A percentile compares a stretch with the other conserved stretches of the same genome.
These are phyloP conservation scores for Phytophthora sansomeana DNA, from an alignment of 352 stramenopile genomes.

Conservation along the genomic window DNA sequence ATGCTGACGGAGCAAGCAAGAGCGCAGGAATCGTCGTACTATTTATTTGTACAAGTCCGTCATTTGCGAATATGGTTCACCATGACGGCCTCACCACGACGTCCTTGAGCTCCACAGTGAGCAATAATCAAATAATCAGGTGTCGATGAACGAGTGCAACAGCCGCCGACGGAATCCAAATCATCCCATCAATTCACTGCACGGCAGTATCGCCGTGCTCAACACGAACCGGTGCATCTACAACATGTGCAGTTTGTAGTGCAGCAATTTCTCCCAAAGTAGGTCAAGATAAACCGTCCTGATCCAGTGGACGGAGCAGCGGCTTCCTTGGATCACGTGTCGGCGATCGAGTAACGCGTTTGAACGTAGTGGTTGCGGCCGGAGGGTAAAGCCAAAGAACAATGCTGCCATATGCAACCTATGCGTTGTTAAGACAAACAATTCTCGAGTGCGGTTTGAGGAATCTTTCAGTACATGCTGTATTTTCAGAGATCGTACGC, in stretches of 20 bases:
- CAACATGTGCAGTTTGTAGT: neutral
- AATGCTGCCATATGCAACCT: too few relatives aligned
- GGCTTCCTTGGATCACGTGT: neutral
- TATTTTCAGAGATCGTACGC: too few relatives aligned
- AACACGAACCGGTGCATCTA: neutral
- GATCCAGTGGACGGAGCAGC: neutral
- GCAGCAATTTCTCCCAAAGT: neutral
- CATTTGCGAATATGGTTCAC: constrained; percentile 3
- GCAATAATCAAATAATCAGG: neutral
- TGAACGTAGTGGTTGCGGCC: constrained; percentile 5
- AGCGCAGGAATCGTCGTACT: constrained; percentile 2
- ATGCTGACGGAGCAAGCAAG: constrained; percentile 16
- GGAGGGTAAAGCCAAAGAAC: too few relatives aligned
- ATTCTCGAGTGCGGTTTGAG: too few relatives aligned
- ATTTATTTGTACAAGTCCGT: neutral
- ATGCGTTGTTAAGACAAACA: too few relatives aligned
- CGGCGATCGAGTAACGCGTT: neutral
- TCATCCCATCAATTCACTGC: neutral
- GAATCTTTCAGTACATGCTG: too few relatives aligned
- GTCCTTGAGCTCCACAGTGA: neutral
- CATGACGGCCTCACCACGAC: constrained; percentile 2
- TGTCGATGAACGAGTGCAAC: neutral
- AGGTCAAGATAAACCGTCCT: constrained; percentile 1
- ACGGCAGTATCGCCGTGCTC: neutral
- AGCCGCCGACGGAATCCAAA: constrained; percentile 7